phyloP scores from a whole-genome alignment of 495 filamentous ascomycete species.

The Neurospora sp. region DNA sequence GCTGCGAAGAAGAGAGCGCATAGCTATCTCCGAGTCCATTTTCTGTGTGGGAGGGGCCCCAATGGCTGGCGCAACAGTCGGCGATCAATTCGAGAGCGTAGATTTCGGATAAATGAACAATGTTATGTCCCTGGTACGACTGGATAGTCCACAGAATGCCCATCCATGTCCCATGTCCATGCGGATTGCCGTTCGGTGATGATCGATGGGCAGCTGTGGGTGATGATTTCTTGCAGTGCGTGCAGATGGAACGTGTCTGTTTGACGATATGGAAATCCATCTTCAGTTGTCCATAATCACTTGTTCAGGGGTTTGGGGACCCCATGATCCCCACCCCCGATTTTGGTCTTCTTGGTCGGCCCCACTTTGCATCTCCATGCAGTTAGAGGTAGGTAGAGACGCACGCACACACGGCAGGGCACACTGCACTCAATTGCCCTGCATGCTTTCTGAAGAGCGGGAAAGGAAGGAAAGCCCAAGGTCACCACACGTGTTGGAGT shows the following conservation, averaged over 20 bases:
- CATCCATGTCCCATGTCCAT: not conserved
- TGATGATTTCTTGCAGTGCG: not conserved
- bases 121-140: not conserved
- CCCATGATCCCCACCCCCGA: not conserved
- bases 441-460: not conserved
- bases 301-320: not conserved
- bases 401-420: not conserved
- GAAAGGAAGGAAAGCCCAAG: not conserved
- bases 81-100: constrained; percentile 51
- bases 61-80: constrained; percentile 52
- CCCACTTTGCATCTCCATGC: not conserved
- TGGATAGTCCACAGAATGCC: not conserved
- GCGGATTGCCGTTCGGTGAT: not conserved
- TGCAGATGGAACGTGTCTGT: not conserved
- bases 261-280: not conserved
- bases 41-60: constrained; percentile 20
- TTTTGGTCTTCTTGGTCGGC: not conserved
- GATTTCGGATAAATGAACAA: constrained; percentile 27
- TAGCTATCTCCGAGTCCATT: not conserved
- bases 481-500: not conserved
- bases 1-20: constrained; percentile 14
- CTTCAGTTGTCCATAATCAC: not conserved
- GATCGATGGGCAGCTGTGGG: not conserved
- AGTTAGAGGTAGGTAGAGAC: not conserved
- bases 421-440: not conserved